Percentiles rank a stretch among this genome's conserved stretches.
phyloP scores from a whole-genome alignment of 495 filamentous ascomycete species.

The Mytilinidion resinicola region DNA sequence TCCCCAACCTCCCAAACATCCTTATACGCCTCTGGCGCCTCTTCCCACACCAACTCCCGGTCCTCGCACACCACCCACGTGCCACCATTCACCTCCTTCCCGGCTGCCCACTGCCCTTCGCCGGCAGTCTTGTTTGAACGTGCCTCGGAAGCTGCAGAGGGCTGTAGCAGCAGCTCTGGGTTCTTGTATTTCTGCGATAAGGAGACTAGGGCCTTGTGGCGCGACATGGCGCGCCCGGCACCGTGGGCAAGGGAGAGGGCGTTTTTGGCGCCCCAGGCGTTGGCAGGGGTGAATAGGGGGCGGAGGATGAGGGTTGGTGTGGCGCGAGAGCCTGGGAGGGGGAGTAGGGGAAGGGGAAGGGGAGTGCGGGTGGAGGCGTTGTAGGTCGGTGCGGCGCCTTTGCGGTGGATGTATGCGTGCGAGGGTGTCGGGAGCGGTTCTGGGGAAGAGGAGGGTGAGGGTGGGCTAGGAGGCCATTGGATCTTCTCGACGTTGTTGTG shows the following conservation, averaged over 20 bases:
- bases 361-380: slow-evolving; percentile 12
- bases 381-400: slow-evolving; percentile 37
- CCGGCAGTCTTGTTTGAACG: neutral
- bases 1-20: slow-evolving; percentile 34
- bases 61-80: slow-evolving; percentile 40
- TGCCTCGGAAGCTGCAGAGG: neutral
- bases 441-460: neutral
- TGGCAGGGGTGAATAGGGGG: slow-evolving; percentile 27
- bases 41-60: slow-evolving; percentile 39
- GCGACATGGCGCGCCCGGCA: slow-evolving; percentile 35
- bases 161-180: slow-evolving; percentile 14
- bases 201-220: slow-evolving; percentile 29
- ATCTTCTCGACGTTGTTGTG: slow-evolving; percentile 36
- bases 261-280: slow-evolving; percentile 24
- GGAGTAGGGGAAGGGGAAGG: slow-evolving; percentile 28
- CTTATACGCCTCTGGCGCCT: slow-evolving; percentile 39
- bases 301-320: slow-evolving; percentile 35
- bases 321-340: slow-evolving; percentile 37
- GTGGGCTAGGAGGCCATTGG: slow-evolving; percentile 31
- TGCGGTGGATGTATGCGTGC: slow-evolving; percentile 37
- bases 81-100: slow-evolving; percentile 23
- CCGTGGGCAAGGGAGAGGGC: slow-evolving; percentile 36
- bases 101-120: slow-evolving; percentile 5
- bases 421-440: neutral
- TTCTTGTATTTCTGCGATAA: slow-evolving; percentile 19